phyloP scores from a whole-genome alignment of 345 rosid genomes.

The Eutrema heterophyllum region DNA sequence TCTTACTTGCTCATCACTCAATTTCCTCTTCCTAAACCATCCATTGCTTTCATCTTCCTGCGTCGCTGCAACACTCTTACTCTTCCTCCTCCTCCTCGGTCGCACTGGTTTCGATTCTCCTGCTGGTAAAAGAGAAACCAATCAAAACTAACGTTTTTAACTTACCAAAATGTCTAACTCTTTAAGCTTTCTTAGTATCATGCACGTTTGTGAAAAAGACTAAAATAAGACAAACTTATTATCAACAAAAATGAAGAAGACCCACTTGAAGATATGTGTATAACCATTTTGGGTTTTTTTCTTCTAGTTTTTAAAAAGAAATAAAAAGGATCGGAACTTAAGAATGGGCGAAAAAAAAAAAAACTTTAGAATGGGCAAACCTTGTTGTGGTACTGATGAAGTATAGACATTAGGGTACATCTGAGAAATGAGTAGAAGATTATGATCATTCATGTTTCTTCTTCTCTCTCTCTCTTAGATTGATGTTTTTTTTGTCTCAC shows the following conservation, averaged over 20 bases:
- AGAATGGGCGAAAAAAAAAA: neutral
- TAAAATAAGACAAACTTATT: slow-evolving; percentile 1
- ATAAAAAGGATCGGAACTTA: neutral
- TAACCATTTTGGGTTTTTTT: neutral
- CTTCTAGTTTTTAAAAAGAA: neutral
- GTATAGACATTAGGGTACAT: slow-evolving; percentile 25
- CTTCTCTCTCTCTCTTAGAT: slow-evolving; percentile 7
- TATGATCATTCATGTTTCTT: slow-evolving; percentile 26
- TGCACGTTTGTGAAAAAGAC: neutral
- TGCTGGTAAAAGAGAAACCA: slow-evolving; percentile 11
- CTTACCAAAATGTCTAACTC: neutral
- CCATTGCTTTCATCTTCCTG: slow-evolving; percentile 8
- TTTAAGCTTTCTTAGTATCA: neutral
- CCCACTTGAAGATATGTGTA: slow-evolving; percentile 17
- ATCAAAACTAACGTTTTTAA: neutral
- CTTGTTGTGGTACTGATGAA: slow-evolving; percentile 26
- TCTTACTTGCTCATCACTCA: slow-evolving; percentile 55
- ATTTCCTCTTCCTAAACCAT: slow-evolving; percentile 61
- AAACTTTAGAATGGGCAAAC: slow-evolving; percentile 10
- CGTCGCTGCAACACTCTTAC: slow-evolving; percentile 27
- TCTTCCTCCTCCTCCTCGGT: slow-evolving; percentile 50
- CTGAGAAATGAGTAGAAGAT: slow-evolving; percentile 29
- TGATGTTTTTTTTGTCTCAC: slow-evolving; percentile 15
- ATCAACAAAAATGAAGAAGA: slow-evolving; percentile 12
- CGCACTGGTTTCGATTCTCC: slow-evolving; percentile 42